A percentile compares a stretch with the other conserved stretches of the same genome.
These are phyloP conservation scores for Pichia sp. DNA, from an alignment of 1,139 yeast genomes.

Conservation along the genomic window DNA sequence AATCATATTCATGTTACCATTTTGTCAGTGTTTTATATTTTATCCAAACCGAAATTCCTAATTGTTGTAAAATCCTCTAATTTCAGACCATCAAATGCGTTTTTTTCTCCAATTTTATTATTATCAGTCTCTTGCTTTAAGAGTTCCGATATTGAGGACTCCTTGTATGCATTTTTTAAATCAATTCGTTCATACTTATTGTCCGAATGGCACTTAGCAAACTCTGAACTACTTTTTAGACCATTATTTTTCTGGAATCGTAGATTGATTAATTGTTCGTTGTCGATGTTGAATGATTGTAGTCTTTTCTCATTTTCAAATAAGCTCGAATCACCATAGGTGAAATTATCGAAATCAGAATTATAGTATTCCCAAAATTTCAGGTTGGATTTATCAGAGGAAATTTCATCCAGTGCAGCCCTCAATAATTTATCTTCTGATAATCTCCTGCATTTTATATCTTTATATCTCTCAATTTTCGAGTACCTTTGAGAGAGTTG, in stretches of 20 bases:
- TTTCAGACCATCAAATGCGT: slow-evolving; percentile 10
- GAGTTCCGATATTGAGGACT: neutral
- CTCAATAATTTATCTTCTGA: slow-evolving; percentile 7
- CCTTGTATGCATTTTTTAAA: slow-evolving; percentile 1
- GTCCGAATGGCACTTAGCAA: slow-evolving; percentile 8
- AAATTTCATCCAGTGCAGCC: slow-evolving; percentile 6
- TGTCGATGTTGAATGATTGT: neutral
- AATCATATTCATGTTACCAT: neutral
- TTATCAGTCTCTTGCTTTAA: neutral
- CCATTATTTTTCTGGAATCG: neutral
- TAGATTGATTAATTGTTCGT: slow-evolving; percentile 1
- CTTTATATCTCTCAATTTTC: slow-evolving; percentile 6
- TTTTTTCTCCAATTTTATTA: slow-evolving; percentile 5
- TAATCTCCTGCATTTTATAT: slow-evolving; percentile 9
- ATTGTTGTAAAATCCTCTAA: slow-evolving; percentile 12
- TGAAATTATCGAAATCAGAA: neutral
- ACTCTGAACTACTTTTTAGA: neutral
- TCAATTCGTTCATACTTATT: slow-evolving; percentile 2
- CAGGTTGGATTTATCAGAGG: neutral
- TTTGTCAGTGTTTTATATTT: neutral
- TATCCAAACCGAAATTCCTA: slow-evolving; percentile 6
- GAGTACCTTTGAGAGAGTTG: slow-evolving; percentile 2
- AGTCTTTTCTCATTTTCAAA: slow-evolving; percentile 5
- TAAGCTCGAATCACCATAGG: slow-evolving; percentile 1
- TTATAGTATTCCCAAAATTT: slow-evolving; percentile 4